A percentile compares a stretch with the other conserved stretches of the same genome.
Conservation (phyloP, 345 rosid genomes). For the Moringa oleifera region DNA sequence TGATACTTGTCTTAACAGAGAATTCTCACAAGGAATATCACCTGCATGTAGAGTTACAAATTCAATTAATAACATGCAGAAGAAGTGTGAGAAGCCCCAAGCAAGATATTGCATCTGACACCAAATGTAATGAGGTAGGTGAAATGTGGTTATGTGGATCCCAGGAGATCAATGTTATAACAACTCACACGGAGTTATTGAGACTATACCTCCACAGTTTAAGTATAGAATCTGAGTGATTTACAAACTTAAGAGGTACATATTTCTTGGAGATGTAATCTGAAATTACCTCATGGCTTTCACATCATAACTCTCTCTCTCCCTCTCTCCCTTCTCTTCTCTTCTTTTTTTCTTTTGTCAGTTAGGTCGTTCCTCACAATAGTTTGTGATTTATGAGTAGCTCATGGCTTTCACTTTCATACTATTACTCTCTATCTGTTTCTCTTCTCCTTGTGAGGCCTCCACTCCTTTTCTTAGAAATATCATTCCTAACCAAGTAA, state of each 20-base stretch:
- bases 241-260: background rate
- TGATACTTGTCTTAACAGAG: slow-evolving; percentile 86
- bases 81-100: slow-evolving; percentile 1
- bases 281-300: background rate
- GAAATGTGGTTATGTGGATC: background rate
- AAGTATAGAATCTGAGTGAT: background rate
- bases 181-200: background rate
- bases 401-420: too few relatives aligned
- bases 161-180: background rate
- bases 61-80: slow-evolving; percentile 3
- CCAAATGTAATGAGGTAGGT: background rate
- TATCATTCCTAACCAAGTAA: too few relatives aligned
- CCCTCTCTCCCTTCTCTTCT: too few relatives aligned
- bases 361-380: too few relatives aligned
- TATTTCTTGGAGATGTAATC: background rate
- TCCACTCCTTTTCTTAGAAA: too few relatives aligned
- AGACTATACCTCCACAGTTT: background rate
- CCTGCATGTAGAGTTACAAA: slow-evolving; percentile 42
- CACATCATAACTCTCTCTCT: too few relatives aligned
- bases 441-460: too few relatives aligned
- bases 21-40: slow-evolving; percentile 86
- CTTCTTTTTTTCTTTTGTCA: too few relatives aligned
- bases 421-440: too few relatives aligned
- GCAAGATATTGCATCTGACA: background rate
- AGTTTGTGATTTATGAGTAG: too few relatives aligned